Percentiles rank a stretch among this genome's conserved stretches.
phyloP scores from a whole-genome alignment of 2,329 filamentous ascomycete genomes.

The Monosporascus cannonballus region DNA sequence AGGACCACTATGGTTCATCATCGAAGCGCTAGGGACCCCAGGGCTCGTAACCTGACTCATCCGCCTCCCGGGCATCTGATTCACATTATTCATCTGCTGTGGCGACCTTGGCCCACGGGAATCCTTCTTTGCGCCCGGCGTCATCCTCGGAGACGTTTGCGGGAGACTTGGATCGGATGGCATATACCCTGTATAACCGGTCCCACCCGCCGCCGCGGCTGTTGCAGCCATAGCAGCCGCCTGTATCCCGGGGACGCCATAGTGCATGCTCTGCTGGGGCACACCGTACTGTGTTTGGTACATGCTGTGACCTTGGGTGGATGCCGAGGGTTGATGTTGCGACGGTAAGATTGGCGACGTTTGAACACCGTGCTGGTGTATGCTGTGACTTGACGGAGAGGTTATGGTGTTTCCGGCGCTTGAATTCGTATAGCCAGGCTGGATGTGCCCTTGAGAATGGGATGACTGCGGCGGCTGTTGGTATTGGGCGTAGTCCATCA shows the following conservation, averaged over 20 bases:
- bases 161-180: conserved; percentile 61
- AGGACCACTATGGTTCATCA: conserved; percentile 62
- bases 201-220: conserved; percentile 81
- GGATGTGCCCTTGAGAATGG: conserved; percentile 51
- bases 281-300: conserved; percentile 77
- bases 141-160: conserved; percentile 73
- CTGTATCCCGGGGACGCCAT: conserved; percentile 76
- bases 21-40: conserved; percentile 64
- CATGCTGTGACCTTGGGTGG: conserved; percentile 64
- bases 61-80: conserved; percentile 56
- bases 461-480: conserved; percentile 62
- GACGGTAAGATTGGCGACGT: conserved; percentile 75
- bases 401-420: conserved; percentile 55
- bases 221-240: conserved; percentile 90
- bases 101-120: conserved; percentile 70
- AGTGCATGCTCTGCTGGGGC: conserved; percentile 69
- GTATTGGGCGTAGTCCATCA: conserved; percentile 73
- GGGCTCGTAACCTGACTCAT: conserved; percentile 76
- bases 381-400: conserved; percentile 65
- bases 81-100: conserved; percentile 58
- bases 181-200: conserved; percentile 60
- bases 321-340: conserved; percentile 63
- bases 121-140: conserved; percentile 62
- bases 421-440: conserved; percentile 57
- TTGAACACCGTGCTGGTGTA: conserved; percentile 62